Percentiles rank a stretch among this genome's conserved stretches.
These are phyloP conservation scores for Parathielavia hyrcaniae DNA, from an alignment of 495 filamentous ascomycete species.

Conservation along the genomic window DNA sequence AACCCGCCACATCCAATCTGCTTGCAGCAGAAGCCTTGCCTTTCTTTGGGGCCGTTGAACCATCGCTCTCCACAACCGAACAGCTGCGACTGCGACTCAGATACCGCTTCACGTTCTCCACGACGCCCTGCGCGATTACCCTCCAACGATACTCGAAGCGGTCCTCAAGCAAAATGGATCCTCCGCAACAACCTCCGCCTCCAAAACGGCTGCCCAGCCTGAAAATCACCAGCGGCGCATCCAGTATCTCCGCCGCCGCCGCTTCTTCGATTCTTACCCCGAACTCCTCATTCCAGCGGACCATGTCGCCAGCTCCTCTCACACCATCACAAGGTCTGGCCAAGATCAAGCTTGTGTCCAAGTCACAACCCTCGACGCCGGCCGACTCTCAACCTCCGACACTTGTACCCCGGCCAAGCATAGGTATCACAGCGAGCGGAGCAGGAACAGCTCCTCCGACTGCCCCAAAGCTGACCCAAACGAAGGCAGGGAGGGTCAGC, in stretches of 20 bases:
- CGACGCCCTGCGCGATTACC: neutral
- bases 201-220: conserved; percentile 23
- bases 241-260: conserved; percentile 6
- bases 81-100: neutral
- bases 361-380: conserved; percentile 45
- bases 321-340: conserved; percentile 38
- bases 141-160: neutral
- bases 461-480: conserved; percentile 32
- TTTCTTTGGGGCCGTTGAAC: neutral
- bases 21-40: too few relatives aligned
- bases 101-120: neutral
- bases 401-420: neutral
- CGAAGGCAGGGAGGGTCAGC: conserved; percentile 43
- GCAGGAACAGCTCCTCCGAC: conserved; percentile 10
- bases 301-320: conserved; percentile 25
- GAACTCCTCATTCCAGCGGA: conserved; percentile 7
- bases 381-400: conserved; percentile 27
- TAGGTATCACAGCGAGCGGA: neutral
- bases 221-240: conserved; percentile 21
- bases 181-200: conserved; percentile 18
- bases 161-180: conserved; percentile 15
- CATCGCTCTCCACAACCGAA: neutral
- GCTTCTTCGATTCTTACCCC: conserved; percentile 3
- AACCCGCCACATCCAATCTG: too few relatives aligned
- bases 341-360: conserved; percentile 50